A percentile compares a stretch with the other conserved stretches of the same genome.
Conservation (phyloP, 179 eudicot genomes). For the Beta macrorhiza region DNA sequence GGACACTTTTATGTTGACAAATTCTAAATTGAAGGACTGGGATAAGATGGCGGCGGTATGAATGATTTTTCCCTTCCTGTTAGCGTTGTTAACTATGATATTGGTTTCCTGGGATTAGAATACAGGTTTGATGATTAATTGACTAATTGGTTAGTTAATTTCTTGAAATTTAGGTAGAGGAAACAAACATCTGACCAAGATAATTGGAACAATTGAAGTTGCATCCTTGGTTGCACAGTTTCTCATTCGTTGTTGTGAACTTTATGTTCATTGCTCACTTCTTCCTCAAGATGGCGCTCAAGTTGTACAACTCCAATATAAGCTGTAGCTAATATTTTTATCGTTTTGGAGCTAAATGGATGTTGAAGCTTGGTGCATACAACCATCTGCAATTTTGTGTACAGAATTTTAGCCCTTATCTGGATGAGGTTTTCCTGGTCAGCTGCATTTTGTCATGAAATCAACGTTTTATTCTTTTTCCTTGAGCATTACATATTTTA, state of each 20-base stretch:
- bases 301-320: background rate
- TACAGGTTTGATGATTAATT: background rate
- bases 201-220: conserved; percentile 1
- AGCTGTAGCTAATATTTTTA: background rate
- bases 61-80: background rate
- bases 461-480: background rate
- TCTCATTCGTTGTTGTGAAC: background rate
- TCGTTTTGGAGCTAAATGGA: background rate
- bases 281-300: background rate
- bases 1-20: conserved; percentile 82
- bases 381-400: background rate
- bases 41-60: conserved; percentile 78
- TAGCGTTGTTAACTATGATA: too few species aligned
- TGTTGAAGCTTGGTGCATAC: background rate
- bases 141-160: conserved; percentile 5
- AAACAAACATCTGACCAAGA: conserved; percentile 14
- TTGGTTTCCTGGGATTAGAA: background rate
- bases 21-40: conserved; percentile 89
- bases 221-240: background rate
- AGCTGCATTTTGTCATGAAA: background rate
- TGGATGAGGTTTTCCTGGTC: background rate
- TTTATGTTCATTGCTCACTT: background rate
- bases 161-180: conserved; percentile 18
- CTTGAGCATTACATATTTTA: too few species aligned
- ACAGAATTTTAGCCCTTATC: background rate